Evolutionary conservation across 805 yeast species (phyloP).

Genomic region (Yarrowia phangngaensis): DNA sequence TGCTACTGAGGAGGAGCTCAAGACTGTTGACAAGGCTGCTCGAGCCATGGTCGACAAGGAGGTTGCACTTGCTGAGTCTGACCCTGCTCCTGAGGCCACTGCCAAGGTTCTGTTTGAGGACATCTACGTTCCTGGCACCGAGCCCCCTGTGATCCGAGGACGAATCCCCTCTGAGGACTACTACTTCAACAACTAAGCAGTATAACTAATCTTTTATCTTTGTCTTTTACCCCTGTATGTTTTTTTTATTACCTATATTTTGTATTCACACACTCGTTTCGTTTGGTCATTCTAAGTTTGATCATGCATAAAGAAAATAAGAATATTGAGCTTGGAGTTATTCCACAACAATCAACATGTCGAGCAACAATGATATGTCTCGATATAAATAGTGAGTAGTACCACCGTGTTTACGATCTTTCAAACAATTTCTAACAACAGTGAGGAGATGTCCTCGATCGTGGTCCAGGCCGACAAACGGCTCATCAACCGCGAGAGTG

Average conservation of each 20-base stretch:
- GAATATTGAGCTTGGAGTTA: constrained; percentile 4
- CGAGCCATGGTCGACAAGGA: constrained; percentile 94
- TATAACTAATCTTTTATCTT: not conserved
- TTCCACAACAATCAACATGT: constrained; percentile 16
- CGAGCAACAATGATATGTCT: constrained; percentile 28
- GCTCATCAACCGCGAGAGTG: constrained; percentile 46
- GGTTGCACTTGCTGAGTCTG: constrained; percentile 86
- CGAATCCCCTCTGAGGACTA: constrained; percentile 95
- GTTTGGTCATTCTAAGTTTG: not conserved
- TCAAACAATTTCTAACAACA: constrained; percentile 18
- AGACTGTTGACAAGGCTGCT: constrained; percentile 91
- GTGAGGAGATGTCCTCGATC: constrained; percentile 58
- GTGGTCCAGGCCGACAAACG: constrained; percentile 60
- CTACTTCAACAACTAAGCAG: constrained; percentile 51
- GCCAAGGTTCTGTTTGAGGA: constrained; percentile 94
- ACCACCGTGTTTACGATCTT: not conserved
- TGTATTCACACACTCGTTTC: not conserved
- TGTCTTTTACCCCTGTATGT: not conserved
- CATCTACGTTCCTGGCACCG: constrained; percentile 92
- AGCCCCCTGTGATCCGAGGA: constrained; percentile 90
- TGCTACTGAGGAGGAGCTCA: constrained; percentile 92
- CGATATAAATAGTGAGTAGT: constrained; percentile 31
- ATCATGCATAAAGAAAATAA: constrained; percentile 15
- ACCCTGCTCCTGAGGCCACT: constrained; percentile 93
- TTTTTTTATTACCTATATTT: not conserved